phyloP scores from a whole-genome alignment of 2,329 filamentous ascomycete species.

The Trichoderma brevicompactum region DNA sequence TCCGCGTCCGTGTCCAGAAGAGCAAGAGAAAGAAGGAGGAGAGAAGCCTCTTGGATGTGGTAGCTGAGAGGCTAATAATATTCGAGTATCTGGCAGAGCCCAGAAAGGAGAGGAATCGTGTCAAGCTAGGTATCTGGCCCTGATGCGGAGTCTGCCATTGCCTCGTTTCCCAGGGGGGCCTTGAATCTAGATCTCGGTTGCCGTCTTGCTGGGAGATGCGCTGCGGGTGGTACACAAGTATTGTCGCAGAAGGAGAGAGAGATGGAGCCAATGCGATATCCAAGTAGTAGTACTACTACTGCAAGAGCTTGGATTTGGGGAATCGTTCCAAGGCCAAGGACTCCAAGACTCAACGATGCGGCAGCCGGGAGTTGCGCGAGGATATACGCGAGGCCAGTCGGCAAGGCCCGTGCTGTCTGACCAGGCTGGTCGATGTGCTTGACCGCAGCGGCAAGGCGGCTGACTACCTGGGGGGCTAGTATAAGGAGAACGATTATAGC shows the following conservation, averaged over 20 bases:
- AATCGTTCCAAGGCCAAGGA: constrained; percentile 6
- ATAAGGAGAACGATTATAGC: constrained; percentile 26
- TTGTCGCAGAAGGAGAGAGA: neutral
- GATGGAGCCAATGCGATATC: neutral
- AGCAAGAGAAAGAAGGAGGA: neutral
- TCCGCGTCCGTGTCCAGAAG: neutral
- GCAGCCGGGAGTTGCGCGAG: constrained; percentile 19
- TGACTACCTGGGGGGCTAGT: constrained; percentile 6
- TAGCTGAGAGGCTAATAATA: neutral
- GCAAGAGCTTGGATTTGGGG: neutral
- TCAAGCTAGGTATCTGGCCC: constrained; percentile 26
- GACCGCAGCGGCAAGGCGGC: constrained; percentile 21
- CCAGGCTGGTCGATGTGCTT: constrained; percentile 8
- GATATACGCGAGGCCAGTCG: constrained; percentile 20
- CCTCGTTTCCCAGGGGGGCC: constrained; percentile 9
- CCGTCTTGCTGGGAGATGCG: constrained; percentile 13
- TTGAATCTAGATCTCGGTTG: constrained; percentile 25
- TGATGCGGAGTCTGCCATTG: constrained; percentile 29
- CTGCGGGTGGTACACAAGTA: neutral
- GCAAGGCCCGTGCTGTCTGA: constrained; percentile 18
- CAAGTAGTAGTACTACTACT: neutral
- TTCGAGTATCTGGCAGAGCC: constrained; percentile 16
- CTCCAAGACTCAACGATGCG: constrained; percentile 13
- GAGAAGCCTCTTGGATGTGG: neutral
- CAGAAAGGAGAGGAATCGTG: constrained; percentile 22